Evolutionary conservation across 805 yeast species (phyloP).

Genomic region (Blastobotrys americana): DNA sequence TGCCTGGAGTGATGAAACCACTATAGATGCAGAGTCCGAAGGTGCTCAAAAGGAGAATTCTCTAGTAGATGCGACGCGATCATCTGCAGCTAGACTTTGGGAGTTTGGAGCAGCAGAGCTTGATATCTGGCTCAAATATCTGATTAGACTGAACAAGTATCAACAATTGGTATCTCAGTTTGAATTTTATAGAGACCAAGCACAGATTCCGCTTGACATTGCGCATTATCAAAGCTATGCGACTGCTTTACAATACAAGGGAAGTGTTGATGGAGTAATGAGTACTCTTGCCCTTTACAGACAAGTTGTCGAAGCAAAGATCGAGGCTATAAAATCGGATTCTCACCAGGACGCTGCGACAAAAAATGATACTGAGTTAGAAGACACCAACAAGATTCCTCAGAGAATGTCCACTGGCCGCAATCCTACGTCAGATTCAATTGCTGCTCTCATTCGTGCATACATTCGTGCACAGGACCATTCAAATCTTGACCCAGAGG

Average conservation of each 20-base stretch:
- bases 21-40: too few species aligned
- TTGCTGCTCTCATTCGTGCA: not conserved
- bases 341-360: too few species aligned
- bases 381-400: not conserved
- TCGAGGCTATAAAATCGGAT: too few species aligned
- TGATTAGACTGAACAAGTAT: not conserved
- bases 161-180: not conserved
- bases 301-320: not conserved
- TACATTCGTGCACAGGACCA: not conserved
- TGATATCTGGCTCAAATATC: constrained; percentile 2
- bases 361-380: not conserved
- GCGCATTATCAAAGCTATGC: constrained; percentile 5
- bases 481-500: not conserved
- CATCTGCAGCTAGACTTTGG: not conserved
- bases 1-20: not conserved
- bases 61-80: not conserved
- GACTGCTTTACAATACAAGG: not conserved
- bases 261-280: not conserved
- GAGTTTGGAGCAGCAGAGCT: constrained; percentile 1
- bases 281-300: not conserved
- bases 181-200: not conserved
- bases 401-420: too few species aligned
- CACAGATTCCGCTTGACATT: not conserved
- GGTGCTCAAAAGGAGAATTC: not conserved
- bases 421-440: not conserved